A percentile compares a stretch with the other conserved stretches of the same genome.
phyloP scores from a whole-genome alignment of 345 rosid genomes.

The Heritiera fomes region DNA sequence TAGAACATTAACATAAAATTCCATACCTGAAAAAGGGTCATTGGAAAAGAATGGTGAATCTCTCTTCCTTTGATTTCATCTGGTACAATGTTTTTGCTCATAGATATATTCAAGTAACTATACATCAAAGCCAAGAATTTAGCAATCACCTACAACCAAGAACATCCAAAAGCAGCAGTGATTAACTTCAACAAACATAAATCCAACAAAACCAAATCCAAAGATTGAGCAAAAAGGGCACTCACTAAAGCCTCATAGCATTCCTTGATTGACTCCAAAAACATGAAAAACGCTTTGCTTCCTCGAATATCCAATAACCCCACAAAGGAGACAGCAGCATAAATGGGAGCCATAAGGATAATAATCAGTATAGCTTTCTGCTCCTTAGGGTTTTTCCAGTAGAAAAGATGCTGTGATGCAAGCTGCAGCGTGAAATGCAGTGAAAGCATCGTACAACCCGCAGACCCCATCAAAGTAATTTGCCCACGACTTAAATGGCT shows the following conservation, averaged over 20 bases:
- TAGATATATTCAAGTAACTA: slow-evolving; percentile 85
- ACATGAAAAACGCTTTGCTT: slow-evolving; percentile 74
- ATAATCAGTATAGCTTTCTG: slow-evolving; percentile 87
- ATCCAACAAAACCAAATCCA: slow-evolving; percentile 16
- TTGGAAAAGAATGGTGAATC: slow-evolving; percentile 85
- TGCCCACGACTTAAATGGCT: slow-evolving; percentile 52
- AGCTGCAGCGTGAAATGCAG: slow-evolving; percentile 83
- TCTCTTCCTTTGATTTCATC: slow-evolving; percentile 91
- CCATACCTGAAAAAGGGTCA: slow-evolving; percentile 87
- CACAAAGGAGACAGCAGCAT: slow-evolving; percentile 67
- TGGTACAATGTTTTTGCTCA: slow-evolving; percentile 63
- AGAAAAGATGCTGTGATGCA: slow-evolving; percentile 76
- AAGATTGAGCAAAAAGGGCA: slow-evolving; percentile 11
- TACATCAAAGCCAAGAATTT: slow-evolving; percentile 90
- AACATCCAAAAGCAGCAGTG: slow-evolving; percentile 10
- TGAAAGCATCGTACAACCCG: slow-evolving; percentile 56
- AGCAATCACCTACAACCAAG: slow-evolving; percentile 73
- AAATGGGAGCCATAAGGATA: slow-evolving; percentile 91
- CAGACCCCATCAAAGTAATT: slow-evolving; percentile 62
- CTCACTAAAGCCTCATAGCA: slow-evolving; percentile 95
- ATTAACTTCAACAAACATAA: not conserved
- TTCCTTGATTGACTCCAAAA: slow-evolving; percentile 84
- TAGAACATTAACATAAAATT: not conserved
- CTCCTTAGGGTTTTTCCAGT: slow-evolving; percentile 96
- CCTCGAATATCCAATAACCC: slow-evolving; percentile 78